Conservation (phyloP, 2,329 filamentous ascomycete genomes). For the Cordyceps militaris region DNA sequence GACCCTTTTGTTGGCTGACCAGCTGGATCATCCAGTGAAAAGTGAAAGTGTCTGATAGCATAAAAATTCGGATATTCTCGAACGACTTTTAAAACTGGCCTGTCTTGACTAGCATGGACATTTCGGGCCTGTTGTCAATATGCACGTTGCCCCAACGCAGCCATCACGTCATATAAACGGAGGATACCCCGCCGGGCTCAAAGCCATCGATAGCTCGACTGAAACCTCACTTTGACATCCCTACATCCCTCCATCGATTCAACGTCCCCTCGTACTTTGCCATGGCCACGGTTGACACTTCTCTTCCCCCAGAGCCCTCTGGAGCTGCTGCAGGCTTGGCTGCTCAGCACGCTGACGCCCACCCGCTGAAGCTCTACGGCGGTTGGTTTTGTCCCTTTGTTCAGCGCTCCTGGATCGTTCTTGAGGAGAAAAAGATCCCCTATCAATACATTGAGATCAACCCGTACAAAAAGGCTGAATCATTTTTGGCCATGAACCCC, state of each 20-base stretch:
- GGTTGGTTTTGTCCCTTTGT: constrained; percentile 70
- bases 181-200: neutral
- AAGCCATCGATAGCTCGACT: neutral
- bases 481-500: constrained; percentile 65
- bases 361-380: constrained; percentile 59
- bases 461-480: constrained; percentile 65
- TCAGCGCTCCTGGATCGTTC: constrained; percentile 65
- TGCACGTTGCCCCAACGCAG: neutral
- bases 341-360: constrained; percentile 36
- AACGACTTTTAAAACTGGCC: neutral
- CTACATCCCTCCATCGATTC: neutral
- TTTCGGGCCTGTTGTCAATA: neutral
- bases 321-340: constrained; percentile 44
- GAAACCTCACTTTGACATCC: neutral
- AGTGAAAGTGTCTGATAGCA: neutral
- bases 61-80: neutral
- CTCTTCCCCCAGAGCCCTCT: constrained; percentile 38
- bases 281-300: constrained; percentile 43
- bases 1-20: neutral
- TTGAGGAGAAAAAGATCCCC: constrained; percentile 65
- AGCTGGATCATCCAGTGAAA: neutral
- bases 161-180: neutral
- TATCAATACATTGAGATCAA: constrained; percentile 76
- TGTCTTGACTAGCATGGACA: neutral
- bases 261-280: neutral